phyloP scores from a whole-genome alignment of 176 grass and related monocot species.

The Aegilops tauschii region DNA sequence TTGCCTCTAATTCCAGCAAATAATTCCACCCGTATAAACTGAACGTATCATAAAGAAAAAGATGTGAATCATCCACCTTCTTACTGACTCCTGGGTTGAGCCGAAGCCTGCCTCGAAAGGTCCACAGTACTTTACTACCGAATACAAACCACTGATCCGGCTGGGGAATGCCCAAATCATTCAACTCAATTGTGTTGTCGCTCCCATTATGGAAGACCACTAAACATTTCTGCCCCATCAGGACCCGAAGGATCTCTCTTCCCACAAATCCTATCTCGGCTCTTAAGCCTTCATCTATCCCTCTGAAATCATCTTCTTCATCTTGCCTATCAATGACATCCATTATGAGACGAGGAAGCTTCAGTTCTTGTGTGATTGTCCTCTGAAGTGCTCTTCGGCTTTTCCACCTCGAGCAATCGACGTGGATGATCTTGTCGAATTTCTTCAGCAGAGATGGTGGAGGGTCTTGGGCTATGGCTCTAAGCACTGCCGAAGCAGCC shows the following conservation, averaged over 20 bases:
- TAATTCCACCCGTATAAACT: neutral
- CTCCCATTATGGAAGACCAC: neutral
- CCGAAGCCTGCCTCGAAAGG: neutral
- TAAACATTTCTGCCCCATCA: too few relatives aligned
- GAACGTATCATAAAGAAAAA: neutral
- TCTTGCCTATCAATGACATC: too few relatives aligned
- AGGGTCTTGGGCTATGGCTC: accelerated
- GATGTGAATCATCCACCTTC: neutral
- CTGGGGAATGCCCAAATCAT: neutral
- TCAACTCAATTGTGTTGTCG: accelerated
- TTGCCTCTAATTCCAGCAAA: neutral
- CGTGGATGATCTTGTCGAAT: neutral
- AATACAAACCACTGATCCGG: too few relatives aligned
- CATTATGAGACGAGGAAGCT: too few relatives aligned
- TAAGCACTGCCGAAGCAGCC: neutral
- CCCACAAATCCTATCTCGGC: too few relatives aligned
- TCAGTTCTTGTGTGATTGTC: neutral
- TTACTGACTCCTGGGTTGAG: accelerated
- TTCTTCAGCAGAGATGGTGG: neutral
- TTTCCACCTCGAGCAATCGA: neutral
- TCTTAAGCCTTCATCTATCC: neutral
- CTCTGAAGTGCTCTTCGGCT: neutral
- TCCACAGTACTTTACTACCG: neutral
- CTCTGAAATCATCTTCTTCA: neutral
- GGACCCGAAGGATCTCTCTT: too few relatives aligned